Base-by-base conservation (phyloP, 805 yeast species). In the Starmerella sp. region DNA sequence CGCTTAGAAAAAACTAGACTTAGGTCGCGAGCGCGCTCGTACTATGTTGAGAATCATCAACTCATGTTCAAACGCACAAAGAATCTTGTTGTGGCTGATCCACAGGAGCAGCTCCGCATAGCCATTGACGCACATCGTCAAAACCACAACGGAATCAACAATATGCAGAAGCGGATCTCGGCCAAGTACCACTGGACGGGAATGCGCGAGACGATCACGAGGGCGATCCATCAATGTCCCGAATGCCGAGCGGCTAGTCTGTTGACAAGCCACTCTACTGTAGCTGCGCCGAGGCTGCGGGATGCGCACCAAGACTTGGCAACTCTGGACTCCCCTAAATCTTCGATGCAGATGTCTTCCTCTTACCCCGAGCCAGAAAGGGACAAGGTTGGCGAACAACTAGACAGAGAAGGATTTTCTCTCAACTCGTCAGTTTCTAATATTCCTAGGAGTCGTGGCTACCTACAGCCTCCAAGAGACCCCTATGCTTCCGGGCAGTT, bases 101-200 rank as follows among this genome's bases (percentile, higher is more conserved):
- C 86, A 0, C 78, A 75, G 1, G 78, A 82, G 51, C 97, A 90
- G 69, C 66, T 83, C 47, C 82, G 80, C 59, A 81, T 91, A 34
- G 86, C 90, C 36, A 75, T 80, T 8, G 84, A 82, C 45, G 71
- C 80, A 22, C 98, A 91, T 66, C 41, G 41, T 15, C 66, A 76
- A 59, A 68, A 76, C 22, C 98, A 91, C 66, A 83, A 83, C 11
- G 97, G 97, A 10, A 88, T 91, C 59, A 91, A 91, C 70, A 86
- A 83, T 64, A 83, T 95, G 1, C 89, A 96, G 0, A 72, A 91
- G 0, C 71, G 77, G 15, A 79, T 93, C 15, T 79, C 90, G 1
- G 93, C 85, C 58, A 78, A 79, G 61, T 91, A 85, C 62, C 95
- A 88, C 67, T 91, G 97, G 97, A 79, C 88, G 1, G 78, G 95